Base-by-base conservation (phyloP, 1,284 basidiomycete genomes). In the Fereydounia khargensis region DNA sequence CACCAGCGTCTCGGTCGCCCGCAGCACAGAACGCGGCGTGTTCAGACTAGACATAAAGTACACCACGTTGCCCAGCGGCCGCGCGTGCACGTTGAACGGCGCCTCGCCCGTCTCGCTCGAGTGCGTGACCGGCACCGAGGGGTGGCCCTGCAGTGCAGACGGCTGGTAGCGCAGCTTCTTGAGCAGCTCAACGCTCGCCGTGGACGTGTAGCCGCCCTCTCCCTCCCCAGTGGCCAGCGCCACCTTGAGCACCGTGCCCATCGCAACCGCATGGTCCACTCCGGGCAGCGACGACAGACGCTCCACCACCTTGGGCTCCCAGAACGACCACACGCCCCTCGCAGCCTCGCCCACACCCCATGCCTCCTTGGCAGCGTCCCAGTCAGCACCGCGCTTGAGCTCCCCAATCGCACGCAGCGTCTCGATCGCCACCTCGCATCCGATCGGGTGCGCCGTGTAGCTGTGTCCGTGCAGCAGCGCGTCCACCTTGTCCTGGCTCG, bases 11-110 rank as follows among this genome's bases (percentile, higher is more conserved):
- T 61, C 76, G 13, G 78, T 55, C 0, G 39, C 37, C 4, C 70
- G 35, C 7, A 79, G 47, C 22, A 75, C 71, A 4, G 54, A 43
- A 0, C 40, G 8, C 3, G 70, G 62, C 16, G 88, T 89, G 68
- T 91, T 91, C 33, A 97, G 80, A 77, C 87, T 92, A 6, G 85
- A 87, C 83, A 98, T 96, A 76, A 96, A 86, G 77, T 98, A 98
- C 10, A 88, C 86, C 9, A 96, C 87, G 67, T 95, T 86, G 0
- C 94, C 94, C 20, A 97, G 79, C 0, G 94, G 92, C 53, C 94
- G 81, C 48, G 84, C 91, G 76, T 97, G 88, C 14, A 96, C 82
- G 17, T 84, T 82, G 70, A 87, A 90, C 6, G 74, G 71, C 32
- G 61, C 41, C 47, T 61, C 73, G 8, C 47, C 49, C 37, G 16